Conservation (phyloP, 208 protist species). For the Acanthamoeba healyi region DNA sequence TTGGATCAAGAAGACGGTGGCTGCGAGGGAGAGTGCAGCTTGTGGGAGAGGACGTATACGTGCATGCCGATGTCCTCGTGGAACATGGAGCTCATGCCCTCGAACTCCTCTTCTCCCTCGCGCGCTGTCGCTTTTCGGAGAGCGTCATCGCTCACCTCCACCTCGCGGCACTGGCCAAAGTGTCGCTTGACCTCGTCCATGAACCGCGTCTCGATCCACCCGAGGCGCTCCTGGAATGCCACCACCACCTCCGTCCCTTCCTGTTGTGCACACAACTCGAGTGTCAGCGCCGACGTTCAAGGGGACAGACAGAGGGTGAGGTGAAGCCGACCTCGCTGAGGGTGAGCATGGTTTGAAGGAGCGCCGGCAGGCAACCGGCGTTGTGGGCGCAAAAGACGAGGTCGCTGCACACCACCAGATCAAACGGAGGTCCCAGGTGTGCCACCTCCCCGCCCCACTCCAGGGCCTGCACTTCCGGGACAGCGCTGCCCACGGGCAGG, state of each 20-base stretch:
- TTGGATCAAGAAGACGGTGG: neutral
- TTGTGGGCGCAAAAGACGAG: constrained; percentile 64
- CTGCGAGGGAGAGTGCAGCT: neutral
- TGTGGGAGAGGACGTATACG: constrained; percentile 49
- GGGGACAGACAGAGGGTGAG: neutral
- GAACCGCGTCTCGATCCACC: constrained; percentile 40
- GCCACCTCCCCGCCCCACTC: neutral
- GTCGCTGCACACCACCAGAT: constrained; percentile 50
- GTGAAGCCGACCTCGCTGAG: neutral
- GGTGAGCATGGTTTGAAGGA: constrained; percentile 21
- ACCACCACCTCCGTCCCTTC: constrained; percentile 3
- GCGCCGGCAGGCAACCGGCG: constrained; percentile 25
- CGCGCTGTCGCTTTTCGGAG: constrained; percentile 7
- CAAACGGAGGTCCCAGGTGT: neutral
- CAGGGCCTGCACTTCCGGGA: neutral
- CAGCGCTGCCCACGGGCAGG: neutral
- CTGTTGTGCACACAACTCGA: neutral
- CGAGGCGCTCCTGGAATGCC: constrained; percentile 41
- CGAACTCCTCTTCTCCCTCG: constrained; percentile 58
- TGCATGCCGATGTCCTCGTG: constrained; percentile 64
- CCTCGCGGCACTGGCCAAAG: constrained; percentile 1
- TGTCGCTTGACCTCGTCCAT: constrained; percentile 6
- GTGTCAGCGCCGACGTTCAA: neutral
- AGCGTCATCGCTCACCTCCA: neutral
- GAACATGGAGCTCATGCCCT: constrained; percentile 48